A percentile compares a stretch with the other conserved stretches of the same genome.
phyloP scores from a whole-genome alignment of 257 asterid species.

The Solanum chiquidenum region DNA sequence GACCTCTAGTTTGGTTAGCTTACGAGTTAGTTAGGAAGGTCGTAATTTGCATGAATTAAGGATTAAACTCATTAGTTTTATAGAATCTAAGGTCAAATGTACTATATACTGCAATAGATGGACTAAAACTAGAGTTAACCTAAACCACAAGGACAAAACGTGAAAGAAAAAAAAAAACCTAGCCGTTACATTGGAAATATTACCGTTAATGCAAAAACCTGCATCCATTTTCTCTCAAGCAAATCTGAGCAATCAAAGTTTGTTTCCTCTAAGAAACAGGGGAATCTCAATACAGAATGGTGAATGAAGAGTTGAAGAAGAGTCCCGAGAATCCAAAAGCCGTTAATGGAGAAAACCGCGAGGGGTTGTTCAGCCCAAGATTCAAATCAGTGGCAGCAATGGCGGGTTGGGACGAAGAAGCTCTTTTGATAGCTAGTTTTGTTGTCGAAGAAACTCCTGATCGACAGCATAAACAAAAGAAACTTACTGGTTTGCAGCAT shows the following conservation, averaged over 20 bases:
- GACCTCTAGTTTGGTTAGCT: not conserved
- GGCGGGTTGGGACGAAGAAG: conserved; percentile 99
- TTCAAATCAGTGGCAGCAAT: conserved; percentile 76
- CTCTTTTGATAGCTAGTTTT: conserved; percentile 57
- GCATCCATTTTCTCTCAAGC: not conserved
- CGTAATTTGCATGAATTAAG: not conserved
- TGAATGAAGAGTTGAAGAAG: conserved; percentile 14
- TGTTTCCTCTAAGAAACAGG: not conserved
- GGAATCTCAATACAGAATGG: not conserved
- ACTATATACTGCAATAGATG: not conserved
- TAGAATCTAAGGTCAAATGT: not conserved
- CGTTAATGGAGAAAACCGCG: conserved; percentile 23
- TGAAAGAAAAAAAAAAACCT: not conserved
- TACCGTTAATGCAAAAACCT: not conserved
- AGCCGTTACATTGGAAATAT: not conserved
- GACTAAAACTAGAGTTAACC: not conserved
- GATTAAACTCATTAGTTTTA: not conserved
- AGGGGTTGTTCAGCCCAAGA: conserved; percentile 58
- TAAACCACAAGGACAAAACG: not conserved
- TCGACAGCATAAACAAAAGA: conserved; percentile 40
- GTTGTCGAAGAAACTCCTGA: conserved; percentile 92
- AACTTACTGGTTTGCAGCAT: conserved; percentile 25
- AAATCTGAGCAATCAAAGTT: not conserved
- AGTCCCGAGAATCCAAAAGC: conserved; percentile 15
- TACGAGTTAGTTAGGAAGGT: not conserved